These are phyloP conservation scores for Stephanodiscus triporus DNA, from an alignment of 108 stramenopile species.

Conservation along the genomic window DNA sequence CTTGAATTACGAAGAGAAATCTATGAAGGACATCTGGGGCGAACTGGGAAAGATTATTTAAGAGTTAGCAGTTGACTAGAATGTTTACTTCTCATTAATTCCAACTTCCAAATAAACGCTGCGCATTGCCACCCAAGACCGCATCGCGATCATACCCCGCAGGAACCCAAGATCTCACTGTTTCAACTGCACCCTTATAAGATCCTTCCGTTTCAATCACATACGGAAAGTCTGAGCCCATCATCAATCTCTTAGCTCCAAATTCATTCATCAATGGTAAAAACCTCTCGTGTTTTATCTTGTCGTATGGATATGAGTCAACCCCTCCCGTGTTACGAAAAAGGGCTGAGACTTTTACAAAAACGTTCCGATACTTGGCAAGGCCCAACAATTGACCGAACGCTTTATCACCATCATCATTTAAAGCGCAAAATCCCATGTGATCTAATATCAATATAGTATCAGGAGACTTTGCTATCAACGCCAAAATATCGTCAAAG, in stretches of 20 bases:
- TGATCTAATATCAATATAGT: slow-evolving; percentile 84
- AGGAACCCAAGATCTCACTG: slow-evolving; percentile 66
- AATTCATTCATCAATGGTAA: slow-evolving; percentile 67
- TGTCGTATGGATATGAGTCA: slow-evolving; percentile 56
- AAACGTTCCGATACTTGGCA: slow-evolving; percentile 70
- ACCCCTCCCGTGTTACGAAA: slow-evolving; percentile 69
- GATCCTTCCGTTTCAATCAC: slow-evolving; percentile 70
- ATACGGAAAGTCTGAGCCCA: slow-evolving; percentile 88
- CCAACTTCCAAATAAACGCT: slow-evolving; percentile 68
- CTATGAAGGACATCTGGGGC: slow-evolving; percentile 60
- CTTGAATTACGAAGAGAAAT: slow-evolving; percentile 23
- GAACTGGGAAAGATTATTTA: slow-evolving; percentile 48
- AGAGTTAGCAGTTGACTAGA: background rate
- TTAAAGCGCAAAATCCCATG: slow-evolving; percentile 84
- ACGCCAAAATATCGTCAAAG: slow-evolving; percentile 63
- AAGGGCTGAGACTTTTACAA: slow-evolving; percentile 82
- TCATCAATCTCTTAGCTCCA: slow-evolving; percentile 78
- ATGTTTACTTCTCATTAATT: slow-evolving; percentile 15
- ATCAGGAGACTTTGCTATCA: slow-evolving; percentile 65
- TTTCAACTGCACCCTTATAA: slow-evolving; percentile 62
- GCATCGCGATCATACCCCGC: slow-evolving; percentile 40
- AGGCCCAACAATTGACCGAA: slow-evolving; percentile 72
- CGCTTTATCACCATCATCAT: slow-evolving; percentile 57
- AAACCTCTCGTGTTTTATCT: slow-evolving; percentile 63
- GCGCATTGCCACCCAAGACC: slow-evolving; percentile 74